Evolutionary conservation across 2,329 filamentous ascomycete genomes (phyloP), one percentile per base, ranked within the genome.

Genomic region (Leptographium lundbergii): DNA sequence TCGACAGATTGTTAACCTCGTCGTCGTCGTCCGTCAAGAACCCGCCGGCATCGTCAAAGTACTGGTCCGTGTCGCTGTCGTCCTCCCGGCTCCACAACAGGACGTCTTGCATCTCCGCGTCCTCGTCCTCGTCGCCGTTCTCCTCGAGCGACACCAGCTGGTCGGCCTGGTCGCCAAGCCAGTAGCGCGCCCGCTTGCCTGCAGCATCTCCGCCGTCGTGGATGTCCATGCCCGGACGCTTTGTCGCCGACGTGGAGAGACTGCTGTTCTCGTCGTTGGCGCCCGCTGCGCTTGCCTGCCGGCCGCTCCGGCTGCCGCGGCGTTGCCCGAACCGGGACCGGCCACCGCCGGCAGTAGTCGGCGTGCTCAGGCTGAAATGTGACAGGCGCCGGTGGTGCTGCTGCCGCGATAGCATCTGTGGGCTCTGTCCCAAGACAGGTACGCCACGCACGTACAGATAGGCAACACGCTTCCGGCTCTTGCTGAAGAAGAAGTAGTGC

Each of bases 401-500:
- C 11, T 62, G 66, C 10, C 65, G 65, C 45, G 74, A 72, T 24
- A 71, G 68, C 55, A 77, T 67, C 27, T 72, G 72, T 53, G 79
- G 87, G 62, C 79, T 85, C 69, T 78, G 78, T 63, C 77, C 88
- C 67, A 88, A 85, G 65, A 87, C 86, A 60, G 83, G 92, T 53
- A 96, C 83, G n/a, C 89, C 91, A 62, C 92, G 87, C 53, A 96
- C 82, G 68, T 96, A 95, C 53, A 99, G 76, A 70, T 99, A 99
- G 61, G 90, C 91, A 22, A 99, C 92, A 50, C 94, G 85, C 76
- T 97, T 97, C 68, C 87, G 81, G 29, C 85, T 78, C 67, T 92
- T 92, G 77, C 95, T 96, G 80, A 96, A 97, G 72, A 97, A 95
- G 76, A 99, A 96, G 73, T 95, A 96, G 71, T 97, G 91, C 63